Evolutionary conservation across 2,329 filamentous ascomycete species (phyloP).

Genomic region (Phyllosticta citrichinensis): DNA sequence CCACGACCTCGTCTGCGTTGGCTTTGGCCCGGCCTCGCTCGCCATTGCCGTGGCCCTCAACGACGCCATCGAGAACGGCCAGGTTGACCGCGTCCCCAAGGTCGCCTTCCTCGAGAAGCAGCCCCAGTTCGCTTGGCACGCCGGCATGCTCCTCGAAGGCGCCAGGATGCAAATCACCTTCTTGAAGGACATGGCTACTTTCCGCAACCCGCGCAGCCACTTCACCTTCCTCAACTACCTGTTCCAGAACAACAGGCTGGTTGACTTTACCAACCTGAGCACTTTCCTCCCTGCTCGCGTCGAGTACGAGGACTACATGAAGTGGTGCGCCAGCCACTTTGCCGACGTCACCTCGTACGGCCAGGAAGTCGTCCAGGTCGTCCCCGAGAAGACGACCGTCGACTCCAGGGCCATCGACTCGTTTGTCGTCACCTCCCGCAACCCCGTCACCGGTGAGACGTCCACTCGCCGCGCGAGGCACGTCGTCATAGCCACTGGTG

Average conservation of each 20-base stretch:
- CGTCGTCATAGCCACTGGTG: slow-evolving; percentile 60
- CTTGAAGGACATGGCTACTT: slow-evolving; percentile 86
- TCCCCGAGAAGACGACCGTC: slow-evolving; percentile 45
- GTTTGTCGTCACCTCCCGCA: slow-evolving; percentile 59
- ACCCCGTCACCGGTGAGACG: slow-evolving; percentile 47
- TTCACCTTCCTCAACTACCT: slow-evolving; percentile 97
- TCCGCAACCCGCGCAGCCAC: slow-evolving; percentile 76
- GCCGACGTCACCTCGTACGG: slow-evolving; percentile 62
- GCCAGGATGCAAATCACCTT: slow-evolving; percentile 98
- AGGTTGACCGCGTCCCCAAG: slow-evolving; percentile 46
- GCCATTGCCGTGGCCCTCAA: slow-evolving; percentile 83
- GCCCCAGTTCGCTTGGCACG: slow-evolving; percentile 76
- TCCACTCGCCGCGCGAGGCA: slow-evolving; percentile 51
- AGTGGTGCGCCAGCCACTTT: slow-evolving; percentile 82
- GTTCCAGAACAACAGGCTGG: slow-evolving; percentile 66
- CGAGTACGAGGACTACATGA: slow-evolving; percentile 93
- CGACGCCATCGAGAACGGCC: slow-evolving; percentile 47
- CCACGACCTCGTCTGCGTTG: slow-evolving; percentile 80
- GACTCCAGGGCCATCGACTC: slow-evolving; percentile 44
- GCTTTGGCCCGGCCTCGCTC: slow-evolving; percentile 85
- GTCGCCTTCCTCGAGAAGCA: slow-evolving; percentile 87
- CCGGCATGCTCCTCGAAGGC: slow-evolving; percentile 87
- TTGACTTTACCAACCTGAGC: slow-evolving; percentile 81
- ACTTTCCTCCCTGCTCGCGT: slow-evolving; percentile 79
- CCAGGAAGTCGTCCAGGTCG: slow-evolving; percentile 64